Conservation (phyloP, 208 protist genomes). For the Leishmania amazonensis region DNA sequence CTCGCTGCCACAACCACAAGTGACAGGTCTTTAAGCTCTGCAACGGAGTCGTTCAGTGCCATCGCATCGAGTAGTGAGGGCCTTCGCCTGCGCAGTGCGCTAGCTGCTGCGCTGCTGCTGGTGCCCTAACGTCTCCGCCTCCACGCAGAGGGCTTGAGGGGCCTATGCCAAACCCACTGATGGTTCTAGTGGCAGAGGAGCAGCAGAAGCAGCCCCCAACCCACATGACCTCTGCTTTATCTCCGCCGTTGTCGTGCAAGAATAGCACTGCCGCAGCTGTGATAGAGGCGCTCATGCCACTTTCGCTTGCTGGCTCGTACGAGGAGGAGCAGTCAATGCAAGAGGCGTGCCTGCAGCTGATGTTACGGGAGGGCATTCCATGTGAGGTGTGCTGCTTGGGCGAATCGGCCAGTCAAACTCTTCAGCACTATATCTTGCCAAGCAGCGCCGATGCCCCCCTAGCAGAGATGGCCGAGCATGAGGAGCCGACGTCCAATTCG, state of each 20-base stretch:
- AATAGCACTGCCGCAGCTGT: conserved; percentile 2
- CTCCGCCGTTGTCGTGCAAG: conserved; percentile 1
- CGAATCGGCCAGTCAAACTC: conserved; percentile 30
- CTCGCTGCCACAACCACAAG: not conserved
- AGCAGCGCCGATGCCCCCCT: conserved; percentile 30
- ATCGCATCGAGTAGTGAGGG: conserved; percentile 6
- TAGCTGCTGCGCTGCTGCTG: not conserved
- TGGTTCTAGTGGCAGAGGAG: conserved; percentile 8
- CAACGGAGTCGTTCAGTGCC: not conserved
- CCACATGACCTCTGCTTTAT: conserved; percentile 3
- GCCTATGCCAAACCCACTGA: conserved; percentile 24
- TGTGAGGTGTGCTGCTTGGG: conserved; percentile 68
- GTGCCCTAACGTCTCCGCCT: not conserved
- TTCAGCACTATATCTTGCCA: conserved; percentile 33
- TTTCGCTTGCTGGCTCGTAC: conserved; percentile 64
- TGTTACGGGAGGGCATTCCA: conserved; percentile 71
- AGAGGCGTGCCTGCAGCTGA: conserved; percentile 46
- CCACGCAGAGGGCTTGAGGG: conserved; percentile 7
- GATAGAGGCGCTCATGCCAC: conserved; percentile 20
- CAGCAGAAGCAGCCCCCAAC: conserved; percentile 2
- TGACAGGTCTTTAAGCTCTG: not conserved
- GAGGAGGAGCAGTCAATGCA: conserved; percentile 69
- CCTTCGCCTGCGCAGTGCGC: conserved; percentile 1
- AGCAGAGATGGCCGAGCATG: conserved; percentile 12
- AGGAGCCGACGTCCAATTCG: not conserved